These are phyloP conservation scores for Aureobasidium sp. DNA, from an alignment of 2,329 filamentous ascomycete genomes.

Conservation along the genomic window DNA sequence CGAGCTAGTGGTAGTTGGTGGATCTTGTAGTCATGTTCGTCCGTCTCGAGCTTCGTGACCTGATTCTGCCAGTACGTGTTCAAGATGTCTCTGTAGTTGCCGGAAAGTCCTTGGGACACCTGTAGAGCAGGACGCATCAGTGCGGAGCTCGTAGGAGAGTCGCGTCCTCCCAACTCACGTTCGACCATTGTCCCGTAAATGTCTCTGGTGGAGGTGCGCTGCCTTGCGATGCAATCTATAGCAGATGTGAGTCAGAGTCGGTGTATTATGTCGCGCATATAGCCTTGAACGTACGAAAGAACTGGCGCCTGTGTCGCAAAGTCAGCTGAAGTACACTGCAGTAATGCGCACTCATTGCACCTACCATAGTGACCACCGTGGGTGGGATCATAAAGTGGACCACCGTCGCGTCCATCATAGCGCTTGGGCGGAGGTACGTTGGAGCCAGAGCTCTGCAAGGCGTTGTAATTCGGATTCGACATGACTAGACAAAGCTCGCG, in stretches of 20 bases:
- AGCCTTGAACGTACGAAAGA: slow-evolving; percentile 48
- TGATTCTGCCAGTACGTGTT: slow-evolving; percentile 99
- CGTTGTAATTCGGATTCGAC: slow-evolving; percentile 17
- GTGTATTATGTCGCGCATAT: background rate
- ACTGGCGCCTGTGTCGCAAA: slow-evolving; percentile 49
- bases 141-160: background rate
- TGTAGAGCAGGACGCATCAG: slow-evolving; percentile 28
- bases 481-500: background rate
- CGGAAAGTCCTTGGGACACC: slow-evolving; percentile 92
- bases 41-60: slow-evolving; percentile 88
- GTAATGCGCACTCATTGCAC: slow-evolving; percentile 12
- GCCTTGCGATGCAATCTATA: slow-evolving; percentile 75
- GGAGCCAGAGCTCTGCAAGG: slow-evolving; percentile 19
- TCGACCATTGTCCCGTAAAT: slow-evolving; percentile 91
- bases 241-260: slow-evolving; percentile 13
- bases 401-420: slow-evolving; percentile 43
- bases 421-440: slow-evolving; percentile 30
- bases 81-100: slow-evolving; percentile 90
- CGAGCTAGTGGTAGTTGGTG: slow-evolving; percentile 94
- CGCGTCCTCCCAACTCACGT: slow-evolving; percentile 49
- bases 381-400: slow-evolving; percentile 37
- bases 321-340: background rate
- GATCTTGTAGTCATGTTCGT: slow-evolving; percentile 96
- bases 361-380: slow-evolving; percentile 44
- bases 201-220: slow-evolving; percentile 83